phyloP scores from a whole-genome alignment of 1,284 basidiomycete genomes.

The Pseudozyma sp. region DNA sequence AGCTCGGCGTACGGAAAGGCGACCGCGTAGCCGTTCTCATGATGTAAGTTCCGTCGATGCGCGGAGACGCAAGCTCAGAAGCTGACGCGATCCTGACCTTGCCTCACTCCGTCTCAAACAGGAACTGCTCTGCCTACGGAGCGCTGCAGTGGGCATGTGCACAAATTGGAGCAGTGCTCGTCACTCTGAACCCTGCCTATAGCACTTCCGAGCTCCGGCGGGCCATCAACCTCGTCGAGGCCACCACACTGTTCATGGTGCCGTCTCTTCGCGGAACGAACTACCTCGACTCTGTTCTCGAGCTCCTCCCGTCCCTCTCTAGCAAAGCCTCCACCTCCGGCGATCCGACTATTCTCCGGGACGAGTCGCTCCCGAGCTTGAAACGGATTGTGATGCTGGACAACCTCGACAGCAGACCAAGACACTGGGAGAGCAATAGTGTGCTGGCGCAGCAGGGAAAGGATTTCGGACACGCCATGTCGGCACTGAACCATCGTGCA shows the following conservation, averaged over 20 bases:
- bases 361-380: conserved; percentile 76
- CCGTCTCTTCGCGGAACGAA: conserved; percentile 71
- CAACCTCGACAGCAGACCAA: conserved; percentile 70
- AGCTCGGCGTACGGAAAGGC: conserved; percentile 79
- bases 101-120: conserved; percentile 1
- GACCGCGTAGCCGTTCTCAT: conserved; percentile 84
- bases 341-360: conserved; percentile 70
- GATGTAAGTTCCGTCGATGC: conserved; percentile 69
- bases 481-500: conserved; percentile 26
- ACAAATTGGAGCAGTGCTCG: conserved; percentile 80
- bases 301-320: conserved; percentile 75
- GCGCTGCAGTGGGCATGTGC: conserved; percentile 85
- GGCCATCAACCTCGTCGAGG: conserved; percentile 76
- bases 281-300: conserved; percentile 70
- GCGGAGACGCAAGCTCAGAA: not conserved
- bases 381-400: conserved; percentile 78
- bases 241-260: conserved; percentile 79
- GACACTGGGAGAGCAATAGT: conserved; percentile 54
- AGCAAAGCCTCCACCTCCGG: conserved; percentile 70
- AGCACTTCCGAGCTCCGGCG: conserved; percentile 77
- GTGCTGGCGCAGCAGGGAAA: conserved; percentile 45
- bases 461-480: conserved; percentile 45
- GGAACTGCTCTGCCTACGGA: conserved; percentile 76
- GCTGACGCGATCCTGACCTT: not conserved
- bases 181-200: conserved; percentile 85